Evolutionary conservation across 176 grass and related monocot genomes (phyloP), one percentile per base, ranked within the genome.

Genomic region (Phoenix dactylifera): DNA sequence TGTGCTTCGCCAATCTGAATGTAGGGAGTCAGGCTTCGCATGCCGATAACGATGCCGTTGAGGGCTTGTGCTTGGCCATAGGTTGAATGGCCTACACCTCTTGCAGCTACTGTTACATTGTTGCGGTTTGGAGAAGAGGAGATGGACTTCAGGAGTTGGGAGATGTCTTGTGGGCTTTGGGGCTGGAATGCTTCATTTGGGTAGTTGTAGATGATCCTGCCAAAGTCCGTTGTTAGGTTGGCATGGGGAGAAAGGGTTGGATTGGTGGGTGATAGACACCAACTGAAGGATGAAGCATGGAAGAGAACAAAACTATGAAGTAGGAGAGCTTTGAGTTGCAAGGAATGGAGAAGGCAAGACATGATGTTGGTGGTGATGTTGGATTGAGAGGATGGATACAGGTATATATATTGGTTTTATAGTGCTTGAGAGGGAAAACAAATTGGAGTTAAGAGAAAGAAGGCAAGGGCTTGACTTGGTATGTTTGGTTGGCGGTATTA

Each of bases 121-220:
- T 52, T 14, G 1, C 29, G 7, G 24, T 18, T 18, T 63, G 60
- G 35, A 4, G 32, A 63, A 18, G 32, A 63, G 18, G 29, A 63
- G n/a, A 63, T 63, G 60, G 35, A 63, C 60, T 63, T 63, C 1
- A 63, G 60, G 30, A 63, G 60, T 7, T 22, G 32, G 35, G 60
- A 49, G 10, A 63, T 63, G n/a, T 63, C 60, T 18, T 24, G n/a
- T 5, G 35, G 29, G 35, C 28, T 50, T 9, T 48, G 23, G 19
- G 60, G 60, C 18, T 15, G 7, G 18, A 63, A 19, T 7, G 22
- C 18, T 48, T 7, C 60, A 49, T 0, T 22, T 63, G 60, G 60
- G 12, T 17, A 24, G 18, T 5, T 35, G 3, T 23, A 18, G 60
- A 63, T 15, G 17, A 63, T 63, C 4, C 60, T 16, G 1, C 60